Evolutionary conservation across 768 basidiomycete genomes (phyloP).

Genomic region (Amanita muscaria): DNA sequence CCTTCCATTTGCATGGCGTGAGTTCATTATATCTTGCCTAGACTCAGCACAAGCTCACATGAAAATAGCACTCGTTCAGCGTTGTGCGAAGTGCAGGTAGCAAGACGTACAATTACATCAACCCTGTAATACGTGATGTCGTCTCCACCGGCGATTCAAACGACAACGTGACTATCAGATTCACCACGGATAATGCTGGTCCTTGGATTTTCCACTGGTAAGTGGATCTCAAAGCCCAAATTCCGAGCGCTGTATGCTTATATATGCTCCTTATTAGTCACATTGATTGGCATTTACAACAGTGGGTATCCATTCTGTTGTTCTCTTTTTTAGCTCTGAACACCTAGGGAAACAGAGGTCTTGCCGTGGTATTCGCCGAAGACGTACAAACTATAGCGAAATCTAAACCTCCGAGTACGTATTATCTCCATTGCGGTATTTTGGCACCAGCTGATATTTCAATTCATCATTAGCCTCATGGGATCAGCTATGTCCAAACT

Average conservation of each 20-base stretch:
- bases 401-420: slow-evolving; percentile 18
- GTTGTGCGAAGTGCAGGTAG: slow-evolving; percentile 36
- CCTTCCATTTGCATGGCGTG: slow-evolving; percentile 42
- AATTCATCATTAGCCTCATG: slow-evolving; percentile 5
- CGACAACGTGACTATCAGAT: slow-evolving; percentile 44
- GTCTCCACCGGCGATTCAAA: slow-evolving; percentile 21
- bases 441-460: background rate
- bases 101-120: slow-evolving; percentile 31
- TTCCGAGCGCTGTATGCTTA: too few species aligned
- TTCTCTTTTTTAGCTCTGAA: background rate
- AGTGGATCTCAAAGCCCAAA: too few species aligned
- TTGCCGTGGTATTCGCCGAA: slow-evolving; percentile 29
- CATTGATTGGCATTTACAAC: slow-evolving; percentile 40
- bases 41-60: slow-evolving; percentile 10
- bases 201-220: slow-evolving; percentile 36
- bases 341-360: slow-evolving; percentile 18
- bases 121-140: slow-evolving; percentile 41
- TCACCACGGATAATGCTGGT: slow-evolving; percentile 55
- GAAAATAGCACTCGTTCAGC: slow-evolving; percentile 25
- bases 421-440: too few species aligned
- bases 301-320: slow-evolving; percentile 15
- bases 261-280: slow-evolving; percentile 18
- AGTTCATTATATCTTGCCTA: slow-evolving; percentile 10
- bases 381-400: slow-evolving; percentile 17
- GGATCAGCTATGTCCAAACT: slow-evolving; percentile 13